Conservation (phyloP, 352 stramenopile genomes). For the Phytophthora cajani region DNA sequence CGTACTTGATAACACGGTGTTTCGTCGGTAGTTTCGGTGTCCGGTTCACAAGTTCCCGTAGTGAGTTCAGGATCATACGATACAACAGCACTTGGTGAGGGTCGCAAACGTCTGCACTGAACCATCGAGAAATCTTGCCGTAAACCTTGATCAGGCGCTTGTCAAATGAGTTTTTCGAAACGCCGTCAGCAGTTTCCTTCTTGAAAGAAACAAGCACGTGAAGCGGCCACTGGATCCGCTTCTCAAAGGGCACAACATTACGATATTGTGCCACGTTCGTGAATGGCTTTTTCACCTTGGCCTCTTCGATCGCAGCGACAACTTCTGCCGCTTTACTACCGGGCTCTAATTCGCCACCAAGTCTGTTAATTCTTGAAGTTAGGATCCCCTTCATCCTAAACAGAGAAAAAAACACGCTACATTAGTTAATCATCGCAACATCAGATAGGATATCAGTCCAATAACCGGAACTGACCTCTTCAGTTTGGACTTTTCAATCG, state of each 20-base stretch:
- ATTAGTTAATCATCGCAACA: no score
- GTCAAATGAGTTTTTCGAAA: neutral
- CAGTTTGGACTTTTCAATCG: neutral
- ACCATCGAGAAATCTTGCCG: neutral
- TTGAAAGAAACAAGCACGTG: slow-evolving; percentile 11
- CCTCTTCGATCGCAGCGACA: neutral
- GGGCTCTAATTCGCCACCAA: neutral
- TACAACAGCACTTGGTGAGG: slow-evolving; percentile 3
- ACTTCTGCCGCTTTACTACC: neutral
- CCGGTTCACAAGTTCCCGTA: neutral
- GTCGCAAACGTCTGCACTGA: slow-evolving; percentile 3
- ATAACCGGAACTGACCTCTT: neutral
- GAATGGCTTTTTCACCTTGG: neutral
- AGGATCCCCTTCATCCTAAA: neutral
- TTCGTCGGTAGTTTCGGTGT: neutral
- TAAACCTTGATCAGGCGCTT: slow-evolving; percentile 3
- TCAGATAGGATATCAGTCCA: no score
- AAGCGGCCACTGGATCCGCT: neutral
- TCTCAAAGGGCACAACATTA: slow-evolving; percentile 1
- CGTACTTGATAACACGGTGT: slow-evolving; percentile 8
- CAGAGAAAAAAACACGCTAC: neutral
- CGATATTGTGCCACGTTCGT: neutral
- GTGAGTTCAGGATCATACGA: slow-evolving; percentile 12
- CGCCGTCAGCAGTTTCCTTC: slow-evolving; percentile 1
- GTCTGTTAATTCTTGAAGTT: neutral